phyloP scores from a whole-genome alignment of 768 basidiomycete genomes.

The Tylopilus vinaceipallidus region DNA sequence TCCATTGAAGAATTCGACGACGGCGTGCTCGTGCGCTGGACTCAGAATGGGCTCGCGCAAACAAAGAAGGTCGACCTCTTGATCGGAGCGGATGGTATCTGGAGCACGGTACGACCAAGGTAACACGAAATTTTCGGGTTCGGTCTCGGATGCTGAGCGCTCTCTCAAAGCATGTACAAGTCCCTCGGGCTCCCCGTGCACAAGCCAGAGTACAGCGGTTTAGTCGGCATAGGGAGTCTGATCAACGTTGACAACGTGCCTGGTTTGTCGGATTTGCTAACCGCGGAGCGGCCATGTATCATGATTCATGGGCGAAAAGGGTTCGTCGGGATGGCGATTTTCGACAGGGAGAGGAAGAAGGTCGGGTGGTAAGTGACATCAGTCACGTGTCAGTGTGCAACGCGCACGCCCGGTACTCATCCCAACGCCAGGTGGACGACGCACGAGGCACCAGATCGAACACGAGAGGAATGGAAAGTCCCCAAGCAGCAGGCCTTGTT shows the following conservation, averaged over 20 bases:
- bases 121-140: neutral
- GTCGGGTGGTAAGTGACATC: conserved; percentile 22
- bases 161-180: conserved; percentile 29
- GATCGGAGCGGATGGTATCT: conserved; percentile 32
- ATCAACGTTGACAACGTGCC: conserved; percentile 17
- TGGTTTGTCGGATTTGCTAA: conserved; percentile 20
- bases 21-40: conserved; percentile 28
- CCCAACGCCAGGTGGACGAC: conserved; percentile 27
- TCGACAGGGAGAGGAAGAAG: conserved; percentile 25
- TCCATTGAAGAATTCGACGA: conserved; percentile 24
- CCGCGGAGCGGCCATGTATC: conserved; percentile 25
- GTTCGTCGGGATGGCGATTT: conserved; percentile 27
- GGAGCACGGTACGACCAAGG: conserved; percentile 29
- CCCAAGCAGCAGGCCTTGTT: conserved; percentile 19
- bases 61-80: conserved; percentile 31
- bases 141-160: too few relatives aligned
- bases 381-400: neutral
- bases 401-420: neutral
- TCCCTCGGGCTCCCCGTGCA: conserved; percentile 18
- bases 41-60: conserved; percentile 15
- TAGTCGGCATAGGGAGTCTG: conserved; percentile 24
- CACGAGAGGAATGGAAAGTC: conserved; percentile 30
- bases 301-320: conserved; percentile 29
- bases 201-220: conserved; percentile 29
- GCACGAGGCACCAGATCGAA: conserved; percentile 25